These are phyloP conservation scores for Sugiyamaella chiloensis DNA, from an alignment of 805 yeast species.

Conservation along the genomic window DNA sequence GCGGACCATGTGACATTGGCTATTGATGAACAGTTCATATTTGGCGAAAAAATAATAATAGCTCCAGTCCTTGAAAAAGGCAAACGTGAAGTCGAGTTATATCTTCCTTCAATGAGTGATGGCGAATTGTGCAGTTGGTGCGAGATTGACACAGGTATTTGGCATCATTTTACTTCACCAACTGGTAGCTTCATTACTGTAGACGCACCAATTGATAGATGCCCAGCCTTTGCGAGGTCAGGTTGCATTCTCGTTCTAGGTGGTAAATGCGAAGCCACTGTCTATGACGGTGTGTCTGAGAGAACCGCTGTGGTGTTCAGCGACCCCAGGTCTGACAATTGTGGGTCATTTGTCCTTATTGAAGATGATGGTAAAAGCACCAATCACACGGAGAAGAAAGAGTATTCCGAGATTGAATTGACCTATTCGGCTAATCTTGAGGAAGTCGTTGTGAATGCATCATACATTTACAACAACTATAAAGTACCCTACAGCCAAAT, in stretches of 20 bases:
- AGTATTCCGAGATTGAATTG: constrained; percentile 7
- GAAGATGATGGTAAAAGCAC: constrained; percentile 16
- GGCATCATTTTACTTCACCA: constrained; percentile 7
- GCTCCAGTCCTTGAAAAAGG: constrained; percentile 14
- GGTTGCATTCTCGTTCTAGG: constrained; percentile 13
- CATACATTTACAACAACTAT: background rate
- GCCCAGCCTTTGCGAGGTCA: constrained; percentile 11
- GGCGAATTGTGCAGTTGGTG: constrained; percentile 13
- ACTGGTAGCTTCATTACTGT: constrained; percentile 6
- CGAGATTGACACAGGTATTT: constrained; percentile 13
- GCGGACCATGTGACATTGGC: constrained; percentile 7
- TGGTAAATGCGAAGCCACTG: constrained; percentile 8
- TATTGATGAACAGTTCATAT: constrained; percentile 12
- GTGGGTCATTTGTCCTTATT: constrained; percentile 10
- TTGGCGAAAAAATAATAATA: constrained; percentile 10
- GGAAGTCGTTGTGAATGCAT: background rate
- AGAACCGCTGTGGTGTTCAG: constrained; percentile 10
- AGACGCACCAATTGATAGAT: constrained; percentile 15
- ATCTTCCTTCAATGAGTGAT: constrained; percentile 4
- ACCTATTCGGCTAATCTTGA: constrained; percentile 8
- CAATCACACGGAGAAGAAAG: constrained; percentile 8
- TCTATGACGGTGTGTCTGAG: constrained; percentile 10
- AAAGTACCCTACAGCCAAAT: constrained; percentile 5
- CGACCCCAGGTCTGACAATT: background rate
- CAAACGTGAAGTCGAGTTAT: constrained; percentile 6